A percentile compares a stretch with the other conserved stretches of the same genome.
Evolutionary conservation across 108 stramenopile species (phyloP).

Genomic region (Parietichytrium sp.): DNA sequence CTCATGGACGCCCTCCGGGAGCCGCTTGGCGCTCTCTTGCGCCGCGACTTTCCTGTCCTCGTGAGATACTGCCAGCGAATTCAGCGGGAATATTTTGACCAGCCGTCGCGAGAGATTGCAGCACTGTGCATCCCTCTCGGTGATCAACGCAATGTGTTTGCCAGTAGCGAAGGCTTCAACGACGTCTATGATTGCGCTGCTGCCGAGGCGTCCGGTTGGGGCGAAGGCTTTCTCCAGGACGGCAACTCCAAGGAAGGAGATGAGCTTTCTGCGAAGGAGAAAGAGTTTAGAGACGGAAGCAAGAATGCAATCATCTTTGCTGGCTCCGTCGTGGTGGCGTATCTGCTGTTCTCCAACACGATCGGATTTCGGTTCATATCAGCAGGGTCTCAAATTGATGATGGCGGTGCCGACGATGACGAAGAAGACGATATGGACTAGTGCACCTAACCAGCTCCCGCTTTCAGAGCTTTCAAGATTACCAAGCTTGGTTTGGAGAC

Average conservation of each 20-base stretch:
- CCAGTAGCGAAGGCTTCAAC: conserved; percentile 26
- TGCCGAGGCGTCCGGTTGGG: neutral
- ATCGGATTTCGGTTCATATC: neutral
- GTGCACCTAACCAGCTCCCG: too few relatives aligned
- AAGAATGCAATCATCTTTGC: conserved; percentile 8
- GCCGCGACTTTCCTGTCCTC: neutral
- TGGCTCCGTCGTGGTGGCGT: neutral
- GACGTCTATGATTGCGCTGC: neutral
- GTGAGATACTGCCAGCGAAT: neutral
- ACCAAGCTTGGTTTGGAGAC: too few relatives aligned
- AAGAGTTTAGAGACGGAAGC: neutral
- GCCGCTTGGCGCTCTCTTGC: neutral
- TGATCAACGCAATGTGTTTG: neutral
- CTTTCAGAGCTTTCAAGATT: too few relatives aligned
- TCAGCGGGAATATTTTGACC: neutral
- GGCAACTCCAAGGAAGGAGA: too few relatives aligned
- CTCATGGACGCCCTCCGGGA: conserved; percentile 33
- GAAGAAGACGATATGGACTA: conserved; percentile 4
- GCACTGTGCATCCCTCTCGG: neutral
- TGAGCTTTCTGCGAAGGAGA: neutral
- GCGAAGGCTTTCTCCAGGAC: too few relatives aligned
- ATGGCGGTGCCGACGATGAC: too few relatives aligned
- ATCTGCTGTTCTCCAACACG: neutral
- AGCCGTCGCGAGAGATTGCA: neutral
- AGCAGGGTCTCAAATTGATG: too few relatives aligned